A percentile compares a stretch with the other conserved stretches of the same genome.
These are phyloP conservation scores for Darksidea phi DNA, from an alignment of 495 filamentous ascomycete genomes.

Conservation along the genomic window DNA sequence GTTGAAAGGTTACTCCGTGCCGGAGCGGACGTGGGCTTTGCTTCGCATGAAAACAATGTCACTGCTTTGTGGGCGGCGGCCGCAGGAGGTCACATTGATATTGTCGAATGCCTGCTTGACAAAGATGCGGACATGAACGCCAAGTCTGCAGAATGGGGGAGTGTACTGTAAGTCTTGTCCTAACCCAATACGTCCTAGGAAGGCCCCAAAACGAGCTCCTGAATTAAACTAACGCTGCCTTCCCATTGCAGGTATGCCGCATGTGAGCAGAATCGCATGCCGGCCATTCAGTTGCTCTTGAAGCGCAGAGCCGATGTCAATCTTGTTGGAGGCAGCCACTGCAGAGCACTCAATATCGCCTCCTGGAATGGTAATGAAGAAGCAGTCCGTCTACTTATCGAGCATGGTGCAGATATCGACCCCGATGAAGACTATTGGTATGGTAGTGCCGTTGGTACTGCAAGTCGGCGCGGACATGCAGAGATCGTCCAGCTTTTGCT, in stretches of 20 bases:
- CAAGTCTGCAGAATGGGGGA: conserved; percentile 37
- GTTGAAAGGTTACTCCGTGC: conserved; percentile 4
- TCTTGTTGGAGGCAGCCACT: conserved; percentile 2
- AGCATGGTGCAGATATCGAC: conserved; percentile 28
- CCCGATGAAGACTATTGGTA: conserved; percentile 22
- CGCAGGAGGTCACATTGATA: conserved; percentile 31
- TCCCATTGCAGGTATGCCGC: conserved; percentile 7
- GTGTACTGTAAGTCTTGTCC: conserved; percentile 34
- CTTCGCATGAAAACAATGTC: background rate
- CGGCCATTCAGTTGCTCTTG: conserved; percentile 17
- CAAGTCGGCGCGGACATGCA: conserved; percentile 13
- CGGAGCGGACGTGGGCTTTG: conserved; percentile 12
- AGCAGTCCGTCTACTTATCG: conserved; percentile 15
- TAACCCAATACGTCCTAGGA: no score
- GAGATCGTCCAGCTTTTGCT: conserved; percentile 23
- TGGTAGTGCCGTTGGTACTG: conserved; percentile 18
- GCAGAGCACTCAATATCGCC: conserved; percentile 13
- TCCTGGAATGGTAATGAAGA: conserved; percentile 11
- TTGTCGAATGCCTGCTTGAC: conserved; percentile 39
- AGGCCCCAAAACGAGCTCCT: no score
- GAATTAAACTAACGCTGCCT: no score
- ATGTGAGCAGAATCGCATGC: background rate
- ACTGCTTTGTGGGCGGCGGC: conserved; percentile 43
- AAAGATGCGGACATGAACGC: conserved; percentile 39
- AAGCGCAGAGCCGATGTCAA: conserved; percentile 21